phyloP scores from a whole-genome alignment of 1,139 yeast species.

The Geotrichum reessii region DNA sequence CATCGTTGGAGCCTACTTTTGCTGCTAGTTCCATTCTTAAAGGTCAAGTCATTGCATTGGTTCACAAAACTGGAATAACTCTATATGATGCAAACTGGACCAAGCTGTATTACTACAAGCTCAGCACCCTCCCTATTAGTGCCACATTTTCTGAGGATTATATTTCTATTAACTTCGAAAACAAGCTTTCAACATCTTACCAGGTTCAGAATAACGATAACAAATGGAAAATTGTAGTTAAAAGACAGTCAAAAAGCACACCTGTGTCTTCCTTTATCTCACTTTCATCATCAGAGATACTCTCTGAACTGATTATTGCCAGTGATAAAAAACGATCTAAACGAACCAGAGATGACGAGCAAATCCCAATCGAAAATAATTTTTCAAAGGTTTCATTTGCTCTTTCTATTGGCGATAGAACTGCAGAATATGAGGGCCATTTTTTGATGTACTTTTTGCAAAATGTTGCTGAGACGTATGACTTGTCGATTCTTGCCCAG shows the following conservation, averaged over 20 bases:
- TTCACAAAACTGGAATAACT: constrained; percentile 60
- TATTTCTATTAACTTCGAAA: constrained; percentile 8
- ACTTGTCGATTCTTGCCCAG: constrained; percentile 7
- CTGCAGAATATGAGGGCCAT: not conserved
- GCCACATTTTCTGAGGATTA: constrained; percentile 16
- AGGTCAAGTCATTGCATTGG: constrained; percentile 63
- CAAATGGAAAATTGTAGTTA: constrained; percentile 8
- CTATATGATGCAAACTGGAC: constrained; percentile 54
- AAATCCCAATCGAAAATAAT: constrained; percentile 3
- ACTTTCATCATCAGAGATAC: constrained; percentile 1
- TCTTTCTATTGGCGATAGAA: not conserved
- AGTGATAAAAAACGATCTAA: constrained; percentile 8
- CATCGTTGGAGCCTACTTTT: constrained; percentile 59
- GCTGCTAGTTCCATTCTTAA: constrained; percentile 58
- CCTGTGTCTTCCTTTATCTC: not conserved
- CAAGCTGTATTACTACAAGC: constrained; percentile 1
- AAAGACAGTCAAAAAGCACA: not conserved
- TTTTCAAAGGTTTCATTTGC: constrained; percentile 2
- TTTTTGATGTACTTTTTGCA: constrained; percentile 6
- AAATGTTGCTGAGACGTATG: not conserved
- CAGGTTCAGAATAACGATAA: constrained; percentile 6
- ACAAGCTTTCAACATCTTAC: not conserved
- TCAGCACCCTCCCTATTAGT: not conserved
- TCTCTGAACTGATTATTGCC: not conserved
- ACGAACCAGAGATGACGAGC: constrained; percentile 13